Evolutionary conservation across 2,329 filamentous ascomycete species (phyloP).

Genomic region (Arthrobotrys sinensis): DNA sequence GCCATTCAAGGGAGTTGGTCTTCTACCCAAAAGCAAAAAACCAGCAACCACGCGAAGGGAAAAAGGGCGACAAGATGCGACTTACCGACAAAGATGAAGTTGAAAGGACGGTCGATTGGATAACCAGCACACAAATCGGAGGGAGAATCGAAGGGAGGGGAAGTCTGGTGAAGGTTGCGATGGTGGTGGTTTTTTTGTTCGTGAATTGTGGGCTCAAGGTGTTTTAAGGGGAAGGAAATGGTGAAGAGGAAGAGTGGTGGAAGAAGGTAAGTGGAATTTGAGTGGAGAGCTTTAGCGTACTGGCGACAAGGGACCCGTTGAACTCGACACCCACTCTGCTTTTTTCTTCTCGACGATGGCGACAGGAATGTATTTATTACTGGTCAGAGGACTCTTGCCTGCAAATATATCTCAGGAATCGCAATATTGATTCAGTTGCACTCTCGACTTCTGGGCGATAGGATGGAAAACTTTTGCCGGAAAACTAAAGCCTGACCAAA

Average conservation of each 20-base stretch:
- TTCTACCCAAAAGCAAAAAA: constrained; percentile 55
- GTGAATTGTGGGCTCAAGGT: constrained; percentile 51
- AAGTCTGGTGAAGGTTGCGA: constrained; percentile 34
- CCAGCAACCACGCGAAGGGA: constrained; percentile 45
- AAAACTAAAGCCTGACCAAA: constrained; percentile 28
- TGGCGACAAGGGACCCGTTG: constrained; percentile 49
- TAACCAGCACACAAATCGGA: constrained; percentile 53
- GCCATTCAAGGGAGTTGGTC: constrained; percentile 23
- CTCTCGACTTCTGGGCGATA: constrained; percentile 15
- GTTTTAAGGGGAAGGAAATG: constrained; percentile 55
- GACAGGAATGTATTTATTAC: not conserved
- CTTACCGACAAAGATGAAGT: constrained; percentile 50
- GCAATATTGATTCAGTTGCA: constrained; percentile 20
- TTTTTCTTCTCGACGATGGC: constrained; percentile 5
- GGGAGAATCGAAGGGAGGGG: constrained; percentile 43
- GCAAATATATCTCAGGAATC: not conserved
- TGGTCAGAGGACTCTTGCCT: not conserved
- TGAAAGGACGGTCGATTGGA: constrained; percentile 44
- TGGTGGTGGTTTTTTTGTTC: constrained; percentile 30
- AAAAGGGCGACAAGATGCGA: constrained; percentile 39
- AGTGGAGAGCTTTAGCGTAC: constrained; percentile 47
- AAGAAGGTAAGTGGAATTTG: constrained; percentile 46
- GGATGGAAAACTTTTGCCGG: constrained; percentile 25
- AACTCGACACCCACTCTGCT: constrained; percentile 43
- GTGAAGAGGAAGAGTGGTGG: constrained; percentile 32